Percentiles rank a stretch among this genome's conserved stretches.
Evolutionary conservation across 768 basidiomycete species (phyloP).

Genomic region (Hemileccinum impolitum): DNA sequence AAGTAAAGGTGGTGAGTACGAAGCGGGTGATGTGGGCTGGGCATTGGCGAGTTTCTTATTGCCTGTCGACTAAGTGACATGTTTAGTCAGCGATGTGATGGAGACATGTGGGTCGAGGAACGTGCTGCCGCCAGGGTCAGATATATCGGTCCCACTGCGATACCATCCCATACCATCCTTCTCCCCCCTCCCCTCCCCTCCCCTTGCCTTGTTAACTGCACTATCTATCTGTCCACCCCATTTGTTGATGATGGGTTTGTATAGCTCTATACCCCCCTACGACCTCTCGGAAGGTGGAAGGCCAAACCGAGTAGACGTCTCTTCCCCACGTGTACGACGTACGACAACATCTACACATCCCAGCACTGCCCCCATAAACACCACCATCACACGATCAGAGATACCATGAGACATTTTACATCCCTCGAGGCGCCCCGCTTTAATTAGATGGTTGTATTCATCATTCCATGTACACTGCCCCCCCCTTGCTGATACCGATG

Average conservation of each 20-base stretch:
- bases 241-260: too few species aligned
- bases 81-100: conserved; percentile 4
- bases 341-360: not conserved
- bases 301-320: conserved; percentile 1
- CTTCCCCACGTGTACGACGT: not conserved
- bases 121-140: not conserved
- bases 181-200: not conserved
- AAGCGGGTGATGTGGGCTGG: conserved; percentile 63
- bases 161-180: too few species aligned
- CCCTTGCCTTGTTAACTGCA: not conserved
- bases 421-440: not conserved
- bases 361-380: not conserved
- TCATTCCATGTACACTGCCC: conserved; percentile 5
- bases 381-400: conserved; percentile 1
- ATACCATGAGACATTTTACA: conserved; percentile 2
- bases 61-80: conserved; percentile 42
- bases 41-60: conserved; percentile 78
- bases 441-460: conserved; percentile 12
- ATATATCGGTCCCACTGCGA: conserved; percentile 14
- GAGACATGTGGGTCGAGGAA: not conserved
- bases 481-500: too few species aligned
- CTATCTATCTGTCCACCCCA: conserved; percentile 11
- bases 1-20: conserved; percentile 20
- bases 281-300: conserved; percentile 7
- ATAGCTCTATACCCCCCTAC: not conserved